Base-by-base conservation (phyloP, 75 land plant species). In the Picea sitchensis region DNA sequence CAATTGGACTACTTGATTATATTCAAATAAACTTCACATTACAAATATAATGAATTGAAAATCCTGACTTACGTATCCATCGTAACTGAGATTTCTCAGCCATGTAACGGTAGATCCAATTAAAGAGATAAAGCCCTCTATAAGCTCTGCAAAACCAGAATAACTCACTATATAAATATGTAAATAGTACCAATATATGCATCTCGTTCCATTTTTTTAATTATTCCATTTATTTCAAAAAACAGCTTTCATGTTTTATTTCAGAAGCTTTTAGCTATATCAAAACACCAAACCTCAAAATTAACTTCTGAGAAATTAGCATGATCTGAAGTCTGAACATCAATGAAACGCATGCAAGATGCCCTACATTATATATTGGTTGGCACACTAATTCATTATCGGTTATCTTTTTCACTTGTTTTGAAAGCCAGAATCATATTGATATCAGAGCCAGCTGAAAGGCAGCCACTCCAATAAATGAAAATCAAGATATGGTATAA, bases 51-150 rank as follows among this genome's bases (percentile, higher is more conserved):
- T 38, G 21, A 62, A 62, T 62, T 20, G 23, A 20, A 72, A 36
- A 69, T 59, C 34, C 30, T 11, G 32, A 64, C 93, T 62, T 90
- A 94, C 96, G 77, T 84, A 94, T 92, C 95, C 95, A 92, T 59
- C 89, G 96, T 14, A 83, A 83, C 67, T 83, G 89, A 77, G 90
- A 85, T 14, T 83, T 83, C 79, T 94, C 96, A 15, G 92, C 89
- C 76, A 94, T 83, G 86, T 88, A 94, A 57, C 96, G 89, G 67
- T 92, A 92, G 64, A 88, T 80, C 96, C 96, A 94, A 81, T 94
- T 94, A 3, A 90, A 44, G 15, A 94, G 83, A 84, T 94, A 94
- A 2, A 94, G 82, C 15, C 77, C 87, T 76, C 96, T 69, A 78
- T 94, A 94, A 47, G 95, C 92, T 56, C 96, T 94, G 92, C 78